Conservation (phyloP, 2,329 filamentous ascomycete species). For the Penicillium brevicompactum region DNA sequence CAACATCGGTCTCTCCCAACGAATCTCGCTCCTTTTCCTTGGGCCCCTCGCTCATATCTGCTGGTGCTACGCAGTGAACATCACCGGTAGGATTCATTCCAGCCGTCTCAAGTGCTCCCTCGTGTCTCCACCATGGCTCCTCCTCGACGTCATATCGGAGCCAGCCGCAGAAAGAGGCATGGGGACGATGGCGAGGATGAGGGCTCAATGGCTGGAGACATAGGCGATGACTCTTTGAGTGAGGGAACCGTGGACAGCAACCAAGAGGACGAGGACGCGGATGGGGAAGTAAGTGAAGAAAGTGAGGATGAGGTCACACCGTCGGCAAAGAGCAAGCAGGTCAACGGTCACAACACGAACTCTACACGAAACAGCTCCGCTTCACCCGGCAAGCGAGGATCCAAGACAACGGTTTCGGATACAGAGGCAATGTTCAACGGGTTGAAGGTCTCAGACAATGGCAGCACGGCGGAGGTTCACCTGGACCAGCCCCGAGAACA, state of each 20-base stretch:
- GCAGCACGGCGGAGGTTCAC: constrained; percentile 48
- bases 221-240: constrained; percentile 65
- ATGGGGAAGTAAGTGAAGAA: constrained; percentile 60
- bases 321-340: constrained; percentile 25
- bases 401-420: constrained; percentile 51
- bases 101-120: background rate
- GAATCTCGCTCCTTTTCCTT: constrained; percentile 16
- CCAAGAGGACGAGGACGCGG: constrained; percentile 60
- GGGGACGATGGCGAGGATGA: constrained; percentile 55
- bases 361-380: constrained; percentile 38
- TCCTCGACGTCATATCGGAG: constrained; percentile 46
- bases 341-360: constrained; percentile 33
- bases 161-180: constrained; percentile 47
- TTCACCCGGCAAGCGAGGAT: constrained; percentile 33
- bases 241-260: constrained; percentile 62
- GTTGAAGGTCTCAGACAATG: constrained; percentile 50
- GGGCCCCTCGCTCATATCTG: constrained; percentile 9
- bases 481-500: constrained; percentile 51
- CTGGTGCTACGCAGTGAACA: background rate
- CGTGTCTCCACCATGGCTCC: constrained; percentile 41
- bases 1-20: constrained; percentile 21
- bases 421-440: constrained; percentile 65
- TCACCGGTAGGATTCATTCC: background rate
- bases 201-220: constrained; percentile 50
- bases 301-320: constrained; percentile 53